Percentiles rank a stretch among this genome's conserved stretches.
These are phyloP conservation scores for Ophioceras dolichostomum DNA, from an alignment of 2,329 filamentous ascomycete genomes.

Conservation along the genomic window DNA sequence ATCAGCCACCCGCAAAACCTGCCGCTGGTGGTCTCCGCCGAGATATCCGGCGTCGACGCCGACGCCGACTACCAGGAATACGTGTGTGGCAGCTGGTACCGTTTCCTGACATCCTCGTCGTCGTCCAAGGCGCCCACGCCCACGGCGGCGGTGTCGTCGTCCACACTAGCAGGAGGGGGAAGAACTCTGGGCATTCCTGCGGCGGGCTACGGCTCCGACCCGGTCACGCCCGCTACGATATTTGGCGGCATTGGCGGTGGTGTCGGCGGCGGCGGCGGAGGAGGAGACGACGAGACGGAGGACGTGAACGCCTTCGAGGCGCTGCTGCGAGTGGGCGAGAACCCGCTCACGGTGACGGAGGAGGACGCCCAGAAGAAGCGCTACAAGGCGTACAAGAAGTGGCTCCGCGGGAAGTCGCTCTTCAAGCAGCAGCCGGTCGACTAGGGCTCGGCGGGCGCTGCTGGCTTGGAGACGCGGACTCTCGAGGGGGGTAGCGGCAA, in stretches of 20 bases:
- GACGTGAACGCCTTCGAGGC: constrained; percentile 65
- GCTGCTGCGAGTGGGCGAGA: constrained; percentile 63
- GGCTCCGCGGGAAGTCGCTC: constrained; percentile 86
- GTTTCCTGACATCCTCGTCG: too few relatives aligned
- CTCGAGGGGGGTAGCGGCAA: too few relatives aligned
- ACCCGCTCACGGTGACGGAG: constrained; percentile 76
- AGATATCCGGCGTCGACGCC: constrained; percentile 33
- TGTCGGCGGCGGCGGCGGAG: constrained; percentile 12
- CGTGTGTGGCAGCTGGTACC: constrained; percentile 56
- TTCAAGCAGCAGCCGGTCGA: constrained; percentile 78
- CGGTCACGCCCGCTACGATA: not conserved
- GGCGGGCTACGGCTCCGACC: constrained; percentile 37
- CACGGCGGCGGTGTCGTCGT: constrained; percentile 42
- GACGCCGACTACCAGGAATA: constrained; percentile 66
- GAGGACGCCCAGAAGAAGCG: constrained; percentile 86
- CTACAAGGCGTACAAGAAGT: constrained; percentile 93
- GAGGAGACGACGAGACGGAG: constrained; percentile 38
- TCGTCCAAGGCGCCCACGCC: not conserved
- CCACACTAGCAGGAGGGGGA: too few relatives aligned
- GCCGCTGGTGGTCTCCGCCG: constrained; percentile 64
- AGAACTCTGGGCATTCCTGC: too few relatives aligned
- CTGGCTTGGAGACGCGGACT: too few relatives aligned
- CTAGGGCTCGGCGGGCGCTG: constrained; percentile 18
- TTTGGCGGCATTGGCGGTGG: not conserved
- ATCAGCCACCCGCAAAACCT: constrained; percentile 81